Evolutionary conservation across 1,139 yeast genomes (phyloP).

Genomic region (Yamadazyma sp.): DNA sequence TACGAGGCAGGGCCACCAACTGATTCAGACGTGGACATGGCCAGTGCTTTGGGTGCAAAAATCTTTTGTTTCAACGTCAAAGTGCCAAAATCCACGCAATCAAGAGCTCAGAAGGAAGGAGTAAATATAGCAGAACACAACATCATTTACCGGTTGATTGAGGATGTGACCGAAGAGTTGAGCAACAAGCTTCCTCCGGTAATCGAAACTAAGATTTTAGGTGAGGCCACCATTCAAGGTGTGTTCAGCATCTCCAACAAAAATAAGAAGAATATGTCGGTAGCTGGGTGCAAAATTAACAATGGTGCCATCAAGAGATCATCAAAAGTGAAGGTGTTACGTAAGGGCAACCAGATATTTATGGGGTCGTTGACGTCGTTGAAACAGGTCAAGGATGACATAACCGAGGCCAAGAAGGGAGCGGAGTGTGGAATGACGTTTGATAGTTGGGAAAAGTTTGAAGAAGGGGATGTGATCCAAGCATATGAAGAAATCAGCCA

Average conservation of each 20-base stretch:
- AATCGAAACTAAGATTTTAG: conserved; percentile 63
- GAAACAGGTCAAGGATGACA: conserved; percentile 83
- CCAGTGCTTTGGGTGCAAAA: conserved; percentile 70
- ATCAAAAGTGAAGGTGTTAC: conserved; percentile 60
- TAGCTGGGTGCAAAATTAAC: conserved; percentile 89
- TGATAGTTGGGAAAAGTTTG: conserved; percentile 66
- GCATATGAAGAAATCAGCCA: conserved; percentile 70
- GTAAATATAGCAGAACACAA: conserved; percentile 69
- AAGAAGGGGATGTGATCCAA: conserved; percentile 75
- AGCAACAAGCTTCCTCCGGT: conserved; percentile 64
- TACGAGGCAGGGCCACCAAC: conserved; percentile 85
- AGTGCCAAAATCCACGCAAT: conserved; percentile 62
- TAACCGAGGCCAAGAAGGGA: conserved; percentile 76
- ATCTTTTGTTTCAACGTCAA: conserved; percentile 79
- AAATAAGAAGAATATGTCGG: conserved; percentile 48
- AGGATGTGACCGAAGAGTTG: conserved; percentile 71
- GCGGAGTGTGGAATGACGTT: conserved; percentile 87
- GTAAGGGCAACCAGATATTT: conserved; percentile 56
- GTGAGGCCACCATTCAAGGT: conserved; percentile 70
- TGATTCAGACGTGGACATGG: conserved; percentile 80
- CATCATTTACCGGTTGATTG: conserved; percentile 85
- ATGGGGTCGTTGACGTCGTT: conserved; percentile 72
- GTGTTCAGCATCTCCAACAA: conserved; percentile 64
- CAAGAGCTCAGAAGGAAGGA: conserved; percentile 57
- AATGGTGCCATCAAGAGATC: conserved; percentile 67